Base-by-base conservation (phyloP, 2,329 filamentous ascomycete species). In the Claviceps lovelessii region DNA sequence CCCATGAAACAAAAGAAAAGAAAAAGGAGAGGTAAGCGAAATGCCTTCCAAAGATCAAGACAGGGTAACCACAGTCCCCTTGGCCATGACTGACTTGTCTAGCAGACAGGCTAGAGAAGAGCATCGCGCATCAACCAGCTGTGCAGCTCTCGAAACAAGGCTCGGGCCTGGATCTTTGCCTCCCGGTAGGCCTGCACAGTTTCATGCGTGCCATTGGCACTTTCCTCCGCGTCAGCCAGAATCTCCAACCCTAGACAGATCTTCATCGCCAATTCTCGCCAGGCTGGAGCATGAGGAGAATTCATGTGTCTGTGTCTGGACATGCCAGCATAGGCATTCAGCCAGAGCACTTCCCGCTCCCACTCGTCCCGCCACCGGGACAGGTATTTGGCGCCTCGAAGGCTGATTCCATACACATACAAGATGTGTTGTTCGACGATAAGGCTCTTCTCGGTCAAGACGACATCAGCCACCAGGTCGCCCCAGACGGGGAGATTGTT, bases 251-350 rank as follows among this genome's bases (percentile, higher is more conserved):
- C 31, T 10, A 11, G 9, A 5, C 53, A 47, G 9, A 39, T 11
- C 4, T 35, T n/a, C 4, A 19, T 5, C 7, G 47, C 39, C 13
- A 13, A 7, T 4, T 6, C 0, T 49, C n/a, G 47, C 19, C 47
- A 35, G 17, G 3, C 17, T 5, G 52, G 19, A 53, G 56, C 57
- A 19, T 57, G 52, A 4, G 49, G 39, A 0, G 31, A 17, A 29
- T 6, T 15, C 50, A 1, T 28, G 23, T 5, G 53, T 52, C 1
- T n/a, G 17, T 5, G 54, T 49, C 19, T 57, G 59, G 19, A 23
- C 10, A 56, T n/a, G 1, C 61, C 61, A 13, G 54, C 60, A 35
- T 56, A 63, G 44, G 57, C 53, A 47, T 62, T 58, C 17, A 63
- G 52, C 39, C 57, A 59, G 5, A 33, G 11, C 6, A 55, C 28